A percentile compares a stretch with the other conserved stretches of the same genome.
These are phyloP conservation scores for Tricholoma sp. DNA, from an alignment of 768 basidiomycete genomes.

Conservation along the genomic window DNA sequence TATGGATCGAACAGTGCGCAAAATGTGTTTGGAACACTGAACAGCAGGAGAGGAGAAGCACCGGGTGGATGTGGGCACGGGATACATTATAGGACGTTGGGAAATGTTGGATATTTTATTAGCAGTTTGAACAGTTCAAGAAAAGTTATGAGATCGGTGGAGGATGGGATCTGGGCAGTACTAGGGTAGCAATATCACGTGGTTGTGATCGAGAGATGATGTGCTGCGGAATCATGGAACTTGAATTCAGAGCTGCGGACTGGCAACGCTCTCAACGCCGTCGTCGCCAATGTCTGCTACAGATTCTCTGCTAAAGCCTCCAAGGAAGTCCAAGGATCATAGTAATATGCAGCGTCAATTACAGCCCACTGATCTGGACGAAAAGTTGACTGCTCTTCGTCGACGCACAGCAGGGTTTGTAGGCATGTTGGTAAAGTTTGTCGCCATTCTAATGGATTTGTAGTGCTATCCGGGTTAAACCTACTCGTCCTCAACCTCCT, in stretches of 20 bases:
- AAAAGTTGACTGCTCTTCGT: constrained; percentile 62
- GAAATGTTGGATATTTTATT: constrained; percentile 92
- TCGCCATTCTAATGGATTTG: background rate
- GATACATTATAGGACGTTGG: constrained; percentile 84
- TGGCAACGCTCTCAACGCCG: no score
- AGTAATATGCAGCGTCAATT: constrained; percentile 5
- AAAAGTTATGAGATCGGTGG: constrained; percentile 49
- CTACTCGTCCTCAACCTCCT: constrained; percentile 22
- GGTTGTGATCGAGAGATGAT: constrained; percentile 3
- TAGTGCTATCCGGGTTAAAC: constrained; percentile 36
- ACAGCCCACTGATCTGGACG: constrained; percentile 45
- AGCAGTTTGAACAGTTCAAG: constrained; percentile 72
- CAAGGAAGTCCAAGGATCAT: constrained; percentile 34
- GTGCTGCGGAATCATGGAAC: constrained; percentile 18
- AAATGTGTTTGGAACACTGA: constrained; percentile 32
- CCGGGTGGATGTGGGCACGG: constrained; percentile 55
- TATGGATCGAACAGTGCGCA: constrained; percentile 65
- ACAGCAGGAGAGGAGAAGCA: constrained; percentile 37
- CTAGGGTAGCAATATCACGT: constrained; percentile 11
- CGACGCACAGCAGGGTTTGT: constrained; percentile 58
- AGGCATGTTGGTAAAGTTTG: no score
- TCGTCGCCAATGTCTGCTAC: background rate
- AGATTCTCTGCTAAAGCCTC: constrained; percentile 14
- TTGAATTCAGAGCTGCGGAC: constrained; percentile 2
- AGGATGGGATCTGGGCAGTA: constrained; percentile 53